phyloP scores from a whole-genome alignment of 2,329 filamentous ascomycete genomes.

The Penicillium sp. region DNA sequence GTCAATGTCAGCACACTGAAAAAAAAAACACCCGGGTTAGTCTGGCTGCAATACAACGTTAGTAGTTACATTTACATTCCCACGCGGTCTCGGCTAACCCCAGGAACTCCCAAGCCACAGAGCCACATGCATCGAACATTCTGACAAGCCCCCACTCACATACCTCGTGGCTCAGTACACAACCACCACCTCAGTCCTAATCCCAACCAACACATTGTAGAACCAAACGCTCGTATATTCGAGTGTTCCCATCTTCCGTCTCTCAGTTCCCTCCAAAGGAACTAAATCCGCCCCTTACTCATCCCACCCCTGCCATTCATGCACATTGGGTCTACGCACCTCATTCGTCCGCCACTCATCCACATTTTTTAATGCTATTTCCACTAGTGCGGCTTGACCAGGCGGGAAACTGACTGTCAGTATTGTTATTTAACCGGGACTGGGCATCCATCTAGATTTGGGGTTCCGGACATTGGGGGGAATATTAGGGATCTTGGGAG shows the following conservation, averaged over 20 bases:
- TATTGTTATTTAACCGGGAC: neutral
- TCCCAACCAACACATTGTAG: neutral
- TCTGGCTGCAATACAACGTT: neutral
- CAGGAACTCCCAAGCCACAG: neutral
- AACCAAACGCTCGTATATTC: too few relatives aligned
- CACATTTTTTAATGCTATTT: neutral
- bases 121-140: neutral
- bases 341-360: neutral
- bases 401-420: neutral
- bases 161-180: neutral
- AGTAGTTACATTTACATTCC: neutral
- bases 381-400: neutral
- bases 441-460: neutral
- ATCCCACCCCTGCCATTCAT: neutral
- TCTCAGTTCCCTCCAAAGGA: neutral
- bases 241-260: too few relatives aligned
- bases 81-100: neutral
- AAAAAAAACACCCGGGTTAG: neutral
- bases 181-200: neutral
- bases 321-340: neutral
- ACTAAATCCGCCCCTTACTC: neutral
- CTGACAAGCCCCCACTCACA: neutral
- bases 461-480: too few relatives aligned
- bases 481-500: too few relatives aligned
- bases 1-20: neutral